Percentiles rank a stretch among this genome's conserved stretches.
Evolutionary conservation across 768 basidiomycete genomes (phyloP).

Genomic region (Rhodotorula graminis): DNA sequence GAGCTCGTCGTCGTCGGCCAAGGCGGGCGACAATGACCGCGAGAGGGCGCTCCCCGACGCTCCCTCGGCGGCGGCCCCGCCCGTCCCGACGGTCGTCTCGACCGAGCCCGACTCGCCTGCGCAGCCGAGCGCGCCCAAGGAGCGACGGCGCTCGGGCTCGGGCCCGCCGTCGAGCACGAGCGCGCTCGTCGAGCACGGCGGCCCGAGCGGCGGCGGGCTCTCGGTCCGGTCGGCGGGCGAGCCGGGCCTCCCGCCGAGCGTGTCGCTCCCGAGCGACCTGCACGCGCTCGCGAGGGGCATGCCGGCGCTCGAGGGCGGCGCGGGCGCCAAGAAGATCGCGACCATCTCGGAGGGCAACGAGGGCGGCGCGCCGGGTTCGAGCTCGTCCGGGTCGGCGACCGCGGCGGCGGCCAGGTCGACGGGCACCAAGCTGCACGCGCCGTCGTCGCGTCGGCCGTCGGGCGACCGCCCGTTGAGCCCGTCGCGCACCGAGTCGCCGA

Average conservation of each 20-base stretch:
- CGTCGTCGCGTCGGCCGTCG: slow-evolving; percentile 13
- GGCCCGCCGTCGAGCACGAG: slow-evolving; percentile 6
- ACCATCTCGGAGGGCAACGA: neutral
- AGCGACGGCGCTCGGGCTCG: slow-evolving; percentile 16
- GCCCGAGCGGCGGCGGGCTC: neutral
- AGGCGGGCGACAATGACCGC: neutral
- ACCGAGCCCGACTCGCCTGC: neutral
- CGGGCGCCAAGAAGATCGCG: neutral
- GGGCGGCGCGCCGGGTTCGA: neutral
- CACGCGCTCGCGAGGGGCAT: slow-evolving; percentile 41
- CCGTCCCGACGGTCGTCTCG: slow-evolving; percentile 11
- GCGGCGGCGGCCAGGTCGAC: neutral
- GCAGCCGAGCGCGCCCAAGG: neutral
- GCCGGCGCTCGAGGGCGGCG: neutral
- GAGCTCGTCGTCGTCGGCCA: neutral
- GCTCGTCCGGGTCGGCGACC: neutral
- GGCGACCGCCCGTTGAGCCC: neutral
- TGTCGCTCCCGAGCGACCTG: slow-evolving; percentile 56
- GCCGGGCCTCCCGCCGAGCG: slow-evolving; percentile 55
- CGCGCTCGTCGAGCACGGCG: too few species aligned
- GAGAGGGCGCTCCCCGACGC: neutral
- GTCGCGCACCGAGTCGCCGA: neutral
- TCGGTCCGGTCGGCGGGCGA: slow-evolving; percentile 14
- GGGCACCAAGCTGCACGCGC: slow-evolving; percentile 1
- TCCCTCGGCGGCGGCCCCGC: neutral